A percentile compares a stretch with the other conserved stretches of the same genome.
These are phyloP conservation scores for Diversispora epigaea DNA, from an alignment of 192 early-diverging fungal species.

Conservation along the genomic window DNA sequence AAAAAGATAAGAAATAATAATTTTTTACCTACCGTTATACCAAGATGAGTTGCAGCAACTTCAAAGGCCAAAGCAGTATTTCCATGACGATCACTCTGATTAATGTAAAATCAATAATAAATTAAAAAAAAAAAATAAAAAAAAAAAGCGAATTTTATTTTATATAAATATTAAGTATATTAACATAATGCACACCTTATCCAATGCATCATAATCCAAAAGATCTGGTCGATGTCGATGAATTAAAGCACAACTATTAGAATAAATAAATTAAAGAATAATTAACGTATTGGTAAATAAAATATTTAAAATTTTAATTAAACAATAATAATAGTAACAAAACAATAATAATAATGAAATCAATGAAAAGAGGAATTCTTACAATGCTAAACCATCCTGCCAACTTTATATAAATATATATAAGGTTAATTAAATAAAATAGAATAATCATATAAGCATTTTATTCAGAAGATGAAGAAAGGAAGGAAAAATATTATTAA, in stretches of 20 bases:
- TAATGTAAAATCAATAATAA: not conserved
- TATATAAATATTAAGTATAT: not conserved
- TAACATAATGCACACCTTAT: constrained; percentile 54
- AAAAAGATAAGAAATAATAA: not conserved
- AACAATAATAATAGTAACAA: too few species aligned
- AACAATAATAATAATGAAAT: too few species aligned
- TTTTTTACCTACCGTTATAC: constrained; percentile 67
- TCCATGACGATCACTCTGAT: constrained; percentile 64
- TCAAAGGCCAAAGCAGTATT: constrained; percentile 95
- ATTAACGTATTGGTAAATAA: too few species aligned
- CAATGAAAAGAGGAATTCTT: constrained; percentile 33
- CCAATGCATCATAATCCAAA: constrained; percentile 81
- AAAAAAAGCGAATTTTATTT: too few species aligned
- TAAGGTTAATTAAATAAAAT: not conserved
- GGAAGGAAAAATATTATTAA: not conserved
- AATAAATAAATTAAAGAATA: too few species aligned
- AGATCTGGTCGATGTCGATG: constrained; percentile 96
- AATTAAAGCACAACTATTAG: constrained; percentile 89
- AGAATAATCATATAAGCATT: not conserved
- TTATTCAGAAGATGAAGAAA: too few species aligned
- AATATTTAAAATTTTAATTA: too few species aligned
- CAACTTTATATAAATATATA: constrained; percentile 55
- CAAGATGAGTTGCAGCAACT: constrained; percentile 85
- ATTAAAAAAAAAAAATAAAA: too few species aligned
- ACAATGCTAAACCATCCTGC: constrained; percentile 92